These are phyloP conservation scores for Fusarium musae DNA, from an alignment of 2,329 filamentous ascomycete species.

Conservation along the genomic window DNA sequence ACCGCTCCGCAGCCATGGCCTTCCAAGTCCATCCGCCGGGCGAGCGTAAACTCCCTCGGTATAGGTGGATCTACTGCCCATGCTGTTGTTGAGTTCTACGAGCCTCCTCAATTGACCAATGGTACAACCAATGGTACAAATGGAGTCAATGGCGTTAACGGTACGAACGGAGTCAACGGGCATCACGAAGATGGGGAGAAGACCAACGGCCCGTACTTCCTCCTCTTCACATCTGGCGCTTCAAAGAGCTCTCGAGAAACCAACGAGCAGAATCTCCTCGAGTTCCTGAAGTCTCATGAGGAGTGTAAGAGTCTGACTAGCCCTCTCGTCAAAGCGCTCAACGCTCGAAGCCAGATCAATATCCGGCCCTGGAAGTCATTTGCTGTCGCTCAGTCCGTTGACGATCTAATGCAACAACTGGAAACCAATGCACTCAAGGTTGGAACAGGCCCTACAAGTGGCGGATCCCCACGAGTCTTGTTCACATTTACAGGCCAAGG, in stretches of 20 bases:
- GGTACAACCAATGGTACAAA: neutral
- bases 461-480: neutral
- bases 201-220: constrained; percentile 8
- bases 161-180: neutral
- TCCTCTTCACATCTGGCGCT: constrained; percentile 34
- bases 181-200: constrained; percentile 2
- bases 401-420: constrained; percentile 29
- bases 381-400: constrained; percentile 35
- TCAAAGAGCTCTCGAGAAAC: constrained; percentile 30
- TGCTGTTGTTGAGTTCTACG: constrained; percentile 50
- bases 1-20: constrained; percentile 38
- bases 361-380: constrained; percentile 39
- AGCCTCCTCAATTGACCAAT: constrained; percentile 11
- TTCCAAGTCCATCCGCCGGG: constrained; percentile 38
- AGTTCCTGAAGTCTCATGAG: constrained; percentile 27
- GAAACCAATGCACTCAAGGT: constrained; percentile 35
- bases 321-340: constrained; percentile 32
- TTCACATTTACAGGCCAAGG: constrained; percentile 38
- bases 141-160: neutral
- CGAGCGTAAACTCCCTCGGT: constrained; percentile 51
- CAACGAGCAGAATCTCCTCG: constrained; percentile 23
- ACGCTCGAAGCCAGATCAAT: constrained; percentile 36
- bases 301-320: constrained; percentile 24
- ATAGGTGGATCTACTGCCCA: constrained; percentile 60
- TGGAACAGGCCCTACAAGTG: constrained; percentile 7